phyloP scores from a whole-genome alignment of 2,329 filamentous ascomycete genomes.

The Diaporthe vaccinii region DNA sequence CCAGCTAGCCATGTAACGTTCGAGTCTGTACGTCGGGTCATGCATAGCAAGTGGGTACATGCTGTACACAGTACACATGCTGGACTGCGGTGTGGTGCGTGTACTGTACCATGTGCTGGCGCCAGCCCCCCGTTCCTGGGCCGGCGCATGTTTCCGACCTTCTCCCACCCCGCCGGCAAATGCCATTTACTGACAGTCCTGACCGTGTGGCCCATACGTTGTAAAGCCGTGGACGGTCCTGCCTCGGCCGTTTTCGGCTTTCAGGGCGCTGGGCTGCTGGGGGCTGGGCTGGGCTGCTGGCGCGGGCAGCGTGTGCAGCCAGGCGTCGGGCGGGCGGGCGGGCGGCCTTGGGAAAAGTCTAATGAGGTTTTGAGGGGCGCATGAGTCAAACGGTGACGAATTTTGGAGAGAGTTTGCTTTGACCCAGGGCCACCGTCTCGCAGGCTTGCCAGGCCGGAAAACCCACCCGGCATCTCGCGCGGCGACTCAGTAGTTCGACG shows the following conservation, averaged over 20 bases:
- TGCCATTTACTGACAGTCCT: neutral
- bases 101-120: neutral
- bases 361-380: conserved; percentile 29
- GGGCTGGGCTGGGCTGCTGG: neutral
- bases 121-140: conserved; percentile 7
- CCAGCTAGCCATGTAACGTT: neutral
- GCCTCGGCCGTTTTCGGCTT: conserved; percentile 16
- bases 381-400: conserved; percentile 32
- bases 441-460: conserved; percentile 17
- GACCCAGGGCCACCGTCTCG: conserved; percentile 27
- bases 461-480: conserved; percentile 31
- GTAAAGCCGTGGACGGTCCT: conserved; percentile 29
- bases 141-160: conserved; percentile 17
- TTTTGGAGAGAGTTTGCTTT: conserved; percentile 20
- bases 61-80: neutral
- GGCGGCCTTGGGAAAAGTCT: conserved; percentile 29
- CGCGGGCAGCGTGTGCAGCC: conserved; percentile 9
- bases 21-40: neutral
- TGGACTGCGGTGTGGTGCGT: neutral
- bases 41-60: neutral
- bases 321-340: conserved; percentile 14
- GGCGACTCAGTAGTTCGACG: conserved; percentile 27
- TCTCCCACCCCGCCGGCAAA: conserved; percentile 22
- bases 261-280: conserved; percentile 1
- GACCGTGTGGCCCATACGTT: conserved; percentile 5